Evolutionary conservation across 164 flowering plant species (phyloP).

Genomic region (Umbilicus rupestris): DNA sequence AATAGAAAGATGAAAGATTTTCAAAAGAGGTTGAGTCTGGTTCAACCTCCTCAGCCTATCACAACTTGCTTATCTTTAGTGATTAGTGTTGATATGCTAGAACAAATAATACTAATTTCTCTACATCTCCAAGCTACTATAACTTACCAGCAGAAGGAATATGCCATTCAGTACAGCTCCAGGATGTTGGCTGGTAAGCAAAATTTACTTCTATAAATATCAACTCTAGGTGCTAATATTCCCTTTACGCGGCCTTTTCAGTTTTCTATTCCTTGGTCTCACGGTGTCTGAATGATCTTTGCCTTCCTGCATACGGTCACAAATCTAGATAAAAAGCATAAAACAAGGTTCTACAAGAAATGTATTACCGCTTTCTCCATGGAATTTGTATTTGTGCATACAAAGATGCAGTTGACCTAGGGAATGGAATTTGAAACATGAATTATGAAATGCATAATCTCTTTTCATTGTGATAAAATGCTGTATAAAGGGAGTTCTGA

Average conservation of each 20-base stretch:
- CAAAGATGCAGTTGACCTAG: neutral
- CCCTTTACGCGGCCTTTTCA: neutral
- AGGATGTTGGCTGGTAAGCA: too few relatives aligned
- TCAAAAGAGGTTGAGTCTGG: slow-evolving; percentile 5
- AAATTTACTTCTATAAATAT: too few relatives aligned
- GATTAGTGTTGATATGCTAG: neutral
- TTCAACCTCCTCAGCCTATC: slow-evolving; percentile 1
- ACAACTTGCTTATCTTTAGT: neutral
- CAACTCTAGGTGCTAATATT: too few relatives aligned
- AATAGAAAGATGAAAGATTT: neutral
- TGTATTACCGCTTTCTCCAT: neutral
- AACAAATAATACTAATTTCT: neutral
- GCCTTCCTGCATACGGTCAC: neutral
- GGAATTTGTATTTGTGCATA: neutral
- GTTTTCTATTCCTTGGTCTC: neutral
- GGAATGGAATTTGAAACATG: neutral
- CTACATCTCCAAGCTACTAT: neutral
- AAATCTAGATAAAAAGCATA: neutral
- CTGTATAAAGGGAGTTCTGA: neutral
- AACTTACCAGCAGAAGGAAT: neutral
- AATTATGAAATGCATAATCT: neutral
- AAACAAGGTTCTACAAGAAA: too few relatives aligned
- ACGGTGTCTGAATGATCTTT: neutral
- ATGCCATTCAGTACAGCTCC: neutral
- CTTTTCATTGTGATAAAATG: too few relatives aligned